Conservation (phyloP, 257 asterid genomes). For the Linderniella brevidens region DNA sequence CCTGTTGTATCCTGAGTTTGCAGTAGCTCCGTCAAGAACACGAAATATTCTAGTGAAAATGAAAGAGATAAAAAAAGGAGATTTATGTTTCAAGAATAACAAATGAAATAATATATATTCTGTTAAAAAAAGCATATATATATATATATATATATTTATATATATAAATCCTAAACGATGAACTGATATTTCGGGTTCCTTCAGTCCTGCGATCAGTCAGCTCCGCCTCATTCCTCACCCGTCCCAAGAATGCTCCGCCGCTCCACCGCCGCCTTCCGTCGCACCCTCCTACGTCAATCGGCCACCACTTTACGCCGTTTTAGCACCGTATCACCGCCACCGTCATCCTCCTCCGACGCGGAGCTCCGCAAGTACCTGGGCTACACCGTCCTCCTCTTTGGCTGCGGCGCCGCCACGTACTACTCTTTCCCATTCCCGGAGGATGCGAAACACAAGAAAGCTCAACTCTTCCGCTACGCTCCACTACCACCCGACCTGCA, state of each 20-base stretch:
- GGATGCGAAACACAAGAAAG: conserved; percentile 64
- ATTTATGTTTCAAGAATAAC: no score
- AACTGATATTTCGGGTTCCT: no score
- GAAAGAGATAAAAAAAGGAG: no score
- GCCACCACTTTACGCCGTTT: conserved; percentile 16
- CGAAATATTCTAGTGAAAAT: no score
- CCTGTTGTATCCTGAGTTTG: no score
- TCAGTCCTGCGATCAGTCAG: not conserved
- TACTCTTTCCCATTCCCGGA: conserved; percentile 78
- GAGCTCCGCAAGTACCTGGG: conserved; percentile 81
- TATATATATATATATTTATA: no score
- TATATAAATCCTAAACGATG: no score
- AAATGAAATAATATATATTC: no score
- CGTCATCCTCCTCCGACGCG: conserved; percentile 45
- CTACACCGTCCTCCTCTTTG: conserved; percentile 59
- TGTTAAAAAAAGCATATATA: no score
- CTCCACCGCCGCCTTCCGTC: conserved; percentile 31
- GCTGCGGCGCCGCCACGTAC: conserved; percentile 78
- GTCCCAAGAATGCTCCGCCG: conserved; percentile 32
- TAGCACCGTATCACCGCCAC: conserved; percentile 23
- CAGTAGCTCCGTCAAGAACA: no score
- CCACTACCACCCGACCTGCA: conserved; percentile 87
- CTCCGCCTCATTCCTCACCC: not conserved
- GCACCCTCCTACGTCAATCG: conserved; percentile 20
- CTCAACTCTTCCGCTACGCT: conserved; percentile 84